Conservation (phyloP, 768 basidiomycete species). For the Lyophyllum atratum region DNA sequence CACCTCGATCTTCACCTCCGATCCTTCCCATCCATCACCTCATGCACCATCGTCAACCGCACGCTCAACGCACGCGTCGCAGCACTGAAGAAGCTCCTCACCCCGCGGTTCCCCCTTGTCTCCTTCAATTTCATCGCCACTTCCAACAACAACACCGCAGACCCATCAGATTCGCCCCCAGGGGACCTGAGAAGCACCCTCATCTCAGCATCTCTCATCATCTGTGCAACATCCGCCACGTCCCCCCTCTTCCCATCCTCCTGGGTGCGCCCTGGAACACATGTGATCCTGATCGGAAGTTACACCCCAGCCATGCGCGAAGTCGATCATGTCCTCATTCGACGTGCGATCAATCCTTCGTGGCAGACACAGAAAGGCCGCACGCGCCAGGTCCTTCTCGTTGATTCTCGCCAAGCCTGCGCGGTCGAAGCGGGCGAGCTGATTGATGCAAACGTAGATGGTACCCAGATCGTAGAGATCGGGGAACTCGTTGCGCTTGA, state of each 20-base stretch:
- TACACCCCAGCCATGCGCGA: constrained; percentile 85
- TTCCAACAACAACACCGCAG: constrained; percentile 2
- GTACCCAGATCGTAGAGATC: constrained; percentile 58
- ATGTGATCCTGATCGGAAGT: constrained; percentile 79
- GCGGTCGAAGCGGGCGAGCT: constrained; percentile 82
- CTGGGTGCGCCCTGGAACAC: constrained; percentile 63
- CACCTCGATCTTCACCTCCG: constrained; percentile 66
- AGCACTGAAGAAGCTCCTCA: constrained; percentile 31
- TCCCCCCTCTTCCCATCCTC: constrained; percentile 68
- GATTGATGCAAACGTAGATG: constrained; percentile 49
- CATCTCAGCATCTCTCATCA: constrained; percentile 53
- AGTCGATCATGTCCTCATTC: constrained; percentile 59
- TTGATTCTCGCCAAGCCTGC: constrained; percentile 77
- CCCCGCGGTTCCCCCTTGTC: constrained; percentile 26
- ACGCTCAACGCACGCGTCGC: constrained; percentile 48
- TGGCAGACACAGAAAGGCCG: background rate
- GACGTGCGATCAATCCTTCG: constrained; percentile 39
- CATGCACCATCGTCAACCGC: constrained; percentile 67
- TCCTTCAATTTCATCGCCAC: constrained; percentile 20
- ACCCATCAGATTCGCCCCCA: background rate
- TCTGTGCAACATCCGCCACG: constrained; percentile 77
- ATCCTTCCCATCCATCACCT: constrained; percentile 52
- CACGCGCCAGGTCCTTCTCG: constrained; percentile 46
- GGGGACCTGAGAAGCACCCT: constrained; percentile 35
- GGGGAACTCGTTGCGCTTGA: constrained; percentile 54